Evolutionary conservation across 371 early-diverging fungal species (phyloP), one percentile per base, ranked within the genome.

Genomic region (Vairimorpha necatrix): DNA sequence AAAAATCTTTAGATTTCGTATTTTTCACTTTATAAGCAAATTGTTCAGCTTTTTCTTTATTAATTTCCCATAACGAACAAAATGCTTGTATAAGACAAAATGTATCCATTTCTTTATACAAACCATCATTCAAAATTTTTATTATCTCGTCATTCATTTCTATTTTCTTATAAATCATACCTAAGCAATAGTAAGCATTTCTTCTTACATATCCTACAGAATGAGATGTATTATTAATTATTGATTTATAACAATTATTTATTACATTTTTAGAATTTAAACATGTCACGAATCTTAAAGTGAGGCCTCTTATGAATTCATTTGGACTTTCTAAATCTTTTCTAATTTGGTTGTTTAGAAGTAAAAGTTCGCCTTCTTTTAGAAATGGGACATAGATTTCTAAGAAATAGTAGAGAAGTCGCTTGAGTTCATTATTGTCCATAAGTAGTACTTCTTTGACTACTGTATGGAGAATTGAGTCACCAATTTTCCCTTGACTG

Each of bases 291-390:
- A 95, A 91, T 48, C 95, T 89, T 75, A 97, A 89, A 16, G 93
- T 94, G 0, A 90, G 89, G 28, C 95, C 96, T 69, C 97, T 89
- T 74, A 98, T 92, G 83, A 90, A 96, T 87, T 98, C 99, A 86
- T 98, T 98, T 28, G 98, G 95, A 85, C 93, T 93, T 83, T 91
- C 92, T 46, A 98, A 86, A 85, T 98, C 98, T 79, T 93, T 95
- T 83, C 92, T 87, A 65, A 97, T 87, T 62, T 94, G 92, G 82
- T 98, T 96, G 20, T 71, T 72, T n/a, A 83, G 33, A 70, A 83
- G 65, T n/a, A 83, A 60, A 22, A 81, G 39, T 65, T 83, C 83
- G 13, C 65, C 77, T 34, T 75, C 53, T 16, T 74, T 53, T 22
- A 76, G 69, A 1, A 26, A 9, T 0, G 79, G 72, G 4, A n/a